Base-by-base conservation (phyloP, 2,329 filamentous ascomycete genomes). In the Stagonosporopsis tanaceti region DNA sequence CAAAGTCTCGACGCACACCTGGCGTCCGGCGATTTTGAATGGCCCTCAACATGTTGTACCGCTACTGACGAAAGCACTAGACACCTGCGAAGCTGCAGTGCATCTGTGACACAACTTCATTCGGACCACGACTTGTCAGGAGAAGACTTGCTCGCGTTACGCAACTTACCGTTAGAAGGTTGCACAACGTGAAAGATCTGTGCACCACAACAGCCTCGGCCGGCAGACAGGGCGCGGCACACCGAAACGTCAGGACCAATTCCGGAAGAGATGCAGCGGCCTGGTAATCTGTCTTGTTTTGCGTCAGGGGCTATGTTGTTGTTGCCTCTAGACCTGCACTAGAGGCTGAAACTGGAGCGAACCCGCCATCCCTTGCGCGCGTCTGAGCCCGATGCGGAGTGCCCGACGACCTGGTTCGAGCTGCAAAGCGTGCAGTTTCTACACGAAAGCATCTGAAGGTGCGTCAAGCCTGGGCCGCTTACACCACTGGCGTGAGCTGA, bases 351-450 rank as follows among this genome's bases (percentile, higher is more conserved):
- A 57, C 17, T 53, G 47, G 40, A 44, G 30, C 20, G 22, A 40
- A 44, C 35, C 40, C 24, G 32, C 35, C 37, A 37, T 58, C 60
- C 65, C 63, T 68, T 69, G 61, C 50, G 62, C 66, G 60, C 61
- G 59, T 59, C n/a, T 55, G 44, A 44, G 54, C 56, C 42, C 38
- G 55, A 62, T 50, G 47, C 44, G 32, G 32, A 41, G 20, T 60
- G 42, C 34, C 69, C 69, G 60, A 42, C 14, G 47, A 71, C 67
- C 67, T 34, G 68, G 69, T 69, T 34, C 50, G 57, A 55, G 56
- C 15, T 24, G 35, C 39, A 50, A 56, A 65, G 61, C 64, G 58
- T 67, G 67, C 56, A 55, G 47, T 53, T 37, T 48, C 47, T n/a
- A 38, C 50, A 63, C 62, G 48, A 59, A 62, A 59, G 34, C 42